Base-by-base conservation (phyloP, 345 rosid genomes). In the Populus deltoides region DNA sequence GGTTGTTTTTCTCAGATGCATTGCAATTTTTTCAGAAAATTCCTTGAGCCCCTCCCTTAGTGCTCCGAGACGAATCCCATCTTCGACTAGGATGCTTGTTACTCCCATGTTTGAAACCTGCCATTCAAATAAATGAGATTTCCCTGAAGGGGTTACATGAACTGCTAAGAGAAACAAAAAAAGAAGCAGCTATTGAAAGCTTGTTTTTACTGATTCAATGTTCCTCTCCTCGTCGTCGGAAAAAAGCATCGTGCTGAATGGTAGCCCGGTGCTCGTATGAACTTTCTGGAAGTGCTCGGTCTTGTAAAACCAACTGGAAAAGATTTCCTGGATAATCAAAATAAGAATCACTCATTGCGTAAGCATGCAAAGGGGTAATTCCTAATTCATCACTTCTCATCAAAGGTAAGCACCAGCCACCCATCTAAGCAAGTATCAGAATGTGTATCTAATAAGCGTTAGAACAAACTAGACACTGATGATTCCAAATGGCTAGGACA, bases 61-160 rank as follows among this genome's bases (percentile, higher is more conserved):
- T 66, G 92, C 92, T 72, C 92, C 97, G 41, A 94, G 94, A 31
- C 84, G 88, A 51, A 93, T 89, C n/a, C 95, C 97, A 62, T 93
- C 74, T 2, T 81, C 85, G 1, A 78, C 81, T 29, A 72, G 55
- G 29, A 72, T 78, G 73, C 81, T 78, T 11, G 81, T 83, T 18
- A 79, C 86, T 33, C 85, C 90, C 89, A 86, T 86, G 68, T 70
- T 79, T 27, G 88, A 83, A 33, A 86, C 89, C 90, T 86, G 68
- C 45, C 45, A 41, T 41, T 49, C 71, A 2, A 47, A 12, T n/a
- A 17, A 66, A 45, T 12, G 33, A 27, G 3, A 35, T 22, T 31
- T 72, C 5, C 43, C 3, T 49, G 17, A 20, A 66, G 69, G 27
- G 43, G 9, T 25, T 16, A 6, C 47, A 16, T 5, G 13, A 57